phyloP scores from a whole-genome alignment of 108 stramenopile species.

The Stephanodiscus triporus region DNA sequence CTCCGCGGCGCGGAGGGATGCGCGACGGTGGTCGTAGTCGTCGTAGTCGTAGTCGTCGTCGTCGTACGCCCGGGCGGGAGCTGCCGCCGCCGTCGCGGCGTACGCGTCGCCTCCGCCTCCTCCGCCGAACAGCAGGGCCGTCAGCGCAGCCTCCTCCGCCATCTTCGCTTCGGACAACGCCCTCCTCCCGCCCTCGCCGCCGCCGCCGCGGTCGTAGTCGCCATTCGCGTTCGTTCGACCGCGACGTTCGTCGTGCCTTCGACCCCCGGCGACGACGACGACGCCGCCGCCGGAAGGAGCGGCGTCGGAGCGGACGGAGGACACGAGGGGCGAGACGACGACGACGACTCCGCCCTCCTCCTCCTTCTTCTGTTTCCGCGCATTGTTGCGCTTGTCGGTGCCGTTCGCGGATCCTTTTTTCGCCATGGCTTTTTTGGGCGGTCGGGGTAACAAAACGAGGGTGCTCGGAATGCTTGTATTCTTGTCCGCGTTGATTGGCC shows the following conservation, averaged over 20 bases:
- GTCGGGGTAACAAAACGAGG: too few relatives aligned
- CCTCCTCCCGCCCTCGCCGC: not conserved
- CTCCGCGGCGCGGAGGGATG: not conserved
- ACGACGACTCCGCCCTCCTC: too few relatives aligned
- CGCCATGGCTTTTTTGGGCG: too few relatives aligned
- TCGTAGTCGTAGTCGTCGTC: constrained; percentile 17
- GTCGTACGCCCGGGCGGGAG: not conserved
- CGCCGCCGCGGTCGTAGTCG: not conserved
- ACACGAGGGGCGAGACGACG: constrained; percentile 22
- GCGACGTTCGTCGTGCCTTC: not conserved
- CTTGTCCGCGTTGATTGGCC: too few relatives aligned
- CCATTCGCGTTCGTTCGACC: not conserved
- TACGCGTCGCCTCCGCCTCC: not conserved
- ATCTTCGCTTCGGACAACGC: constrained; percentile 26
- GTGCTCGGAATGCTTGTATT: too few relatives aligned
- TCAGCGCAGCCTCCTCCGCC: constrained; percentile 29
- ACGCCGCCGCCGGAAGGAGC: too few relatives aligned
- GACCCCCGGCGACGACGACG: not conserved
- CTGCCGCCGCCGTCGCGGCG: not conserved
- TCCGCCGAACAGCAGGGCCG: constrained; percentile 26
- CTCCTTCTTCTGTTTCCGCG: not conserved
- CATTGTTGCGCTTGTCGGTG: too few relatives aligned
- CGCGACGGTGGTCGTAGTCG: constrained; percentile 4
- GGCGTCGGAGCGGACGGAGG: constrained; percentile 10
- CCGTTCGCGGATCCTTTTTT: too few relatives aligned